Evolutionary conservation across 2,329 filamentous ascomycete genomes (phyloP).

Genomic region (Exophiala viscosa): DNA sequence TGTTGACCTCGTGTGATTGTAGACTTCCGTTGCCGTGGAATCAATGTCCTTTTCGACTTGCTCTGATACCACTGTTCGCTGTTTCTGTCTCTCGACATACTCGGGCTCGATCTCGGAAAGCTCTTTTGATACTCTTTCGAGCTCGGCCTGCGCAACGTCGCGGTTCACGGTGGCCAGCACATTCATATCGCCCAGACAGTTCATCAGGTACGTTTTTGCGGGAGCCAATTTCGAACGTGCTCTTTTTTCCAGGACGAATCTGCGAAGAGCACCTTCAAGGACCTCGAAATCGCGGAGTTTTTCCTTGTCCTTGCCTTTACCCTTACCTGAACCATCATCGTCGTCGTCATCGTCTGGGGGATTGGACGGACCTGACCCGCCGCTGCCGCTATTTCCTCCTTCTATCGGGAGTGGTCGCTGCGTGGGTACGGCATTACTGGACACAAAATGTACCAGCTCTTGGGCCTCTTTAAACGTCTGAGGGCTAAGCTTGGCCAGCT

Average conservation of each 20-base stretch:
- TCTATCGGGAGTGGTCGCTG: conserved; percentile 55
- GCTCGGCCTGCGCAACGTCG: conserved; percentile 78
- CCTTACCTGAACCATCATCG: conserved; percentile 62
- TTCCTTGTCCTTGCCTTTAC: conserved; percentile 84
- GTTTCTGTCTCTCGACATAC: conserved; percentile 77
- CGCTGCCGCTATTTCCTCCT: conserved; percentile 52
- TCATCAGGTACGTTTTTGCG: conserved; percentile 90
- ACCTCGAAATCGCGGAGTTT: conserved; percentile 86
- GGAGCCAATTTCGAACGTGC: conserved; percentile 93
- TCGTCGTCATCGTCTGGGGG: conserved; percentile 43
- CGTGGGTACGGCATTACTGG: conserved; percentile 88
- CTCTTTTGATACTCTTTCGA: conserved; percentile 77
- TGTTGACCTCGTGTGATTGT: conserved; percentile 73
- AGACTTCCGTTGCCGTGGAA: conserved; percentile 78
- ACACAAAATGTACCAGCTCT: conserved; percentile 96
- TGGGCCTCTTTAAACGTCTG: conserved; percentile 87
- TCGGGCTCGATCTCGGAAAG: conserved; percentile 78
- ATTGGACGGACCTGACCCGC: conserved; percentile 40
- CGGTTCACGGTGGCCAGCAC: conserved; percentile 80
- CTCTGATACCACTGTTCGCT: conserved; percentile 73
- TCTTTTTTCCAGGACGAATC: conserved; percentile 93
- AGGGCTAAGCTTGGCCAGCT: conserved; percentile 82
- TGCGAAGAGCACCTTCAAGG: conserved; percentile 79
- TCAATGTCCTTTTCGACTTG: conserved; percentile 79
- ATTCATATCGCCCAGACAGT: conserved; percentile 83